Evolutionary conservation across 805 yeast genomes (phyloP).

Genomic region (Saccharomycopsis synnaedendra): DNA sequence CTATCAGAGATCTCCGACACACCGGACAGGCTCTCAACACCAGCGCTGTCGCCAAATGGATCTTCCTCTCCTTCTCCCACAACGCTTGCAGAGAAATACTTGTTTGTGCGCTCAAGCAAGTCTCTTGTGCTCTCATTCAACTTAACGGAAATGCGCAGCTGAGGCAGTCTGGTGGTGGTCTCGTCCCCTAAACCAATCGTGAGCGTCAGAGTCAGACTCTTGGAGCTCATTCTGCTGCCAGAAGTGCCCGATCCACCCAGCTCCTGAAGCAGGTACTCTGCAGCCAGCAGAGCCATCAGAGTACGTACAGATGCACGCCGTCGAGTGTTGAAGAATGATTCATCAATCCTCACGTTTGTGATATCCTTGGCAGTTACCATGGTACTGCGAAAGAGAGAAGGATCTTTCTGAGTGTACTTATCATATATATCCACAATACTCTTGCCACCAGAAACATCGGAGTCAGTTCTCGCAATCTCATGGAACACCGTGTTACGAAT

Average conservation of each 20-base stretch:
- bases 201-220: background rate
- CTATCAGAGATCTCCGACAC: no score
- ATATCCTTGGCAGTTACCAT: slow-evolving; percentile 16
- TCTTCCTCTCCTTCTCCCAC: no score
- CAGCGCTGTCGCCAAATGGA: no score
- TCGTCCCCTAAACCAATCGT: background rate
- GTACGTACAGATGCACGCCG: background rate
- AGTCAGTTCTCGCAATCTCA: slow-evolving; percentile 1
- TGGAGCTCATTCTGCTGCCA: background rate
- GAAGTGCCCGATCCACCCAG: background rate
- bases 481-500: slow-evolving; percentile 8
- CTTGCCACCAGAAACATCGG: background rate
- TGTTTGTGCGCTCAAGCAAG: slow-evolving; percentile 7
- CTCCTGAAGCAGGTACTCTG: background rate
- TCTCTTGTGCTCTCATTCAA: slow-evolving; percentile 5
- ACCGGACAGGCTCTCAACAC: no score
- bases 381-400: slow-evolving; percentile 10
- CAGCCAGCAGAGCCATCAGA: background rate
- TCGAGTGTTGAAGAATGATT: slow-evolving; percentile 6
- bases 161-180: background rate
- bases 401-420: slow-evolving; percentile 10
- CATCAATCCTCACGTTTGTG: slow-evolving; percentile 11
- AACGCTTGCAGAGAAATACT: slow-evolving; percentile 1
- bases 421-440: slow-evolving; percentile 16
- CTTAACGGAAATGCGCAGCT: background rate